These are phyloP conservation scores for Penicillium fimorum DNA, from an alignment of 495 filamentous ascomycete species.

Conservation along the genomic window DNA sequence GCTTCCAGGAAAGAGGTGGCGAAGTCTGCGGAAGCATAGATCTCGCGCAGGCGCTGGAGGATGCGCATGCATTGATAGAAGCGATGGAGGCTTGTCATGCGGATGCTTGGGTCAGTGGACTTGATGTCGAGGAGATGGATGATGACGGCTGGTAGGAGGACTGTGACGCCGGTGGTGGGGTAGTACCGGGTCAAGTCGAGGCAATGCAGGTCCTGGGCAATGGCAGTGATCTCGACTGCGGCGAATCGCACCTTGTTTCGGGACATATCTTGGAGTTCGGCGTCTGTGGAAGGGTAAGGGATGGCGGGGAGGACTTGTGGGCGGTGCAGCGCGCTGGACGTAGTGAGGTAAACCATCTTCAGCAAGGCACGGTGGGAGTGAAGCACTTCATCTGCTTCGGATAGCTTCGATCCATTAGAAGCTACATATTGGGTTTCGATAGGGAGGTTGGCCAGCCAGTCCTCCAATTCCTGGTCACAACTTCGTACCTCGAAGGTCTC, in stretches of 20 bases:
- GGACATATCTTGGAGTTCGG: constrained; percentile 72
- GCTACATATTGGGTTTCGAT: constrained; percentile 61
- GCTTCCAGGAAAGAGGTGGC: constrained; percentile 82
- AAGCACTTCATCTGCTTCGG: constrained; percentile 55
- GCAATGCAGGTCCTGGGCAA: constrained; percentile 68
- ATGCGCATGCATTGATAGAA: constrained; percentile 87
- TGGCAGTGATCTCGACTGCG: constrained; percentile 74
- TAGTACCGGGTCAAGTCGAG: constrained; percentile 71
- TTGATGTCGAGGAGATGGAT: constrained; percentile 90
- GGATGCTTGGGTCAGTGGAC: constrained; percentile 63
- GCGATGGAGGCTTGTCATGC: constrained; percentile 66
- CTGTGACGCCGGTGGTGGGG: constrained; percentile 84
- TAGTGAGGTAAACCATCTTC: constrained; percentile 87
- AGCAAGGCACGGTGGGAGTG: constrained; percentile 74
- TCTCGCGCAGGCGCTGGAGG: constrained; percentile 74
- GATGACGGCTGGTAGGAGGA: constrained; percentile 85
- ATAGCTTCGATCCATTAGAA: constrained; percentile 36
- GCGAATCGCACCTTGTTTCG: constrained; percentile 75
- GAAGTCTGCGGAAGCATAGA: constrained; percentile 84
- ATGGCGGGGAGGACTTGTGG: constrained; percentile 79
- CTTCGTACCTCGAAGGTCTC: constrained; percentile 69
- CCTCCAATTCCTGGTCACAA: constrained; percentile 70
- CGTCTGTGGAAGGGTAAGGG: constrained; percentile 55
- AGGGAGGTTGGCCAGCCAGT: constrained; percentile 70
- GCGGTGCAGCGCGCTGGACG: constrained; percentile 80